Evolutionary conservation across 805 yeast genomes (phyloP), one percentile per base, ranked within the genome.

Genomic region (Candida montana): DNA sequence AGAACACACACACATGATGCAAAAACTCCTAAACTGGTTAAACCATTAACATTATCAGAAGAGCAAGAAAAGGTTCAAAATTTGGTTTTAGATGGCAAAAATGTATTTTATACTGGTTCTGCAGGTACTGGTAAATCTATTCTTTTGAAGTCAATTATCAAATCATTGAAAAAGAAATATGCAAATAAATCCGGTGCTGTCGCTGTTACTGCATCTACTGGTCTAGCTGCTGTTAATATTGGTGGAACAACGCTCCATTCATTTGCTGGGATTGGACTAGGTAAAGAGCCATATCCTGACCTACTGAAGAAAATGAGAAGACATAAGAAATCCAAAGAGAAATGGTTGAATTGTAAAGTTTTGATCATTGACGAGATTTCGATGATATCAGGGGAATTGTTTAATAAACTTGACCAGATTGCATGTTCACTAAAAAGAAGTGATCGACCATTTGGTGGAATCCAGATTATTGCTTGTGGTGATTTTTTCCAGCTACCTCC

Each of bases 91-190:
- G 56, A 67, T 18, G 89, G 95, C 0, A 64, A 68, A 15, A 86
- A 82, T 45, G 64, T 93, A 3, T 93, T 93, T 57, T 93, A 86
- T 59, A 93, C 99, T 0, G 99, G 99, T 38, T 88, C 97, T 27
- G 99, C 99, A 0, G 99, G 99, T 54, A 93, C 99, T 0, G 99
- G 99, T 57, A 93, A 93, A 58, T 91, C 99, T 2, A 83, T 93
- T 4, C 67, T 93, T n/a, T 65, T 93, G 38, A 72, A 74, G 46
- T 69, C 77, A 10, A 67, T 85, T 29, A 83, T 85, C 41, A 74
- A 75, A 51, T 61, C 69, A 0, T 57, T 85, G 41, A 69, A 64
- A 47, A 45, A 49, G 1, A 70, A 68, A 44, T 70, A 77, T 56
- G 69, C 72, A 0, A 48, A 48, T 2, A 73, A 71, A 0, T 51